phyloP scores from a whole-genome alignment of 2,329 filamentous ascomycete species.

The Scedosporium apiospermum region DNA sequence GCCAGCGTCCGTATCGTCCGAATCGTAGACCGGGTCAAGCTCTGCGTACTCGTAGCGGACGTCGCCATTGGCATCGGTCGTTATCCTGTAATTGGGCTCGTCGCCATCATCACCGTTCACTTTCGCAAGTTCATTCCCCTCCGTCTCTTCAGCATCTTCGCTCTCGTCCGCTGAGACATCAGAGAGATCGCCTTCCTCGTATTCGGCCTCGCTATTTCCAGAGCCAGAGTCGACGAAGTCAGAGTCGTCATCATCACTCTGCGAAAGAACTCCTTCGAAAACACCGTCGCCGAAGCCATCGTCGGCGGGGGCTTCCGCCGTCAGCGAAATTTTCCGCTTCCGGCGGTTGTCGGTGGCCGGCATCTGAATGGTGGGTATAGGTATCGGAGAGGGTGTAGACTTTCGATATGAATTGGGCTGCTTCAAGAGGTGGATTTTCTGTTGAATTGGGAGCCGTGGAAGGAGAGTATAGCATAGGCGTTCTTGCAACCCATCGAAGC shows the following conservation, averaged over 20 bases:
- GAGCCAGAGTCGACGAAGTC: constrained; percentile 26
- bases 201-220: constrained; percentile 20
- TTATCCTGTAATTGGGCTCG: constrained; percentile 37
- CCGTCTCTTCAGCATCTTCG: constrained; percentile 28
- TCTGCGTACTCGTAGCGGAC: constrained; percentile 87
- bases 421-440: background rate
- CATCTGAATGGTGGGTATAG: background rate
- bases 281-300: constrained; percentile 44
- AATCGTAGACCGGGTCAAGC: constrained; percentile 90
- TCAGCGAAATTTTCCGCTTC: constrained; percentile 57
- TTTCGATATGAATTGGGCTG: background rate
- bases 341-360: constrained; percentile 18
- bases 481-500: background rate
- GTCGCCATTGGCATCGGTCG: constrained; percentile 82
- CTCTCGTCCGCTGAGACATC: constrained; percentile 20
- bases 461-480: background rate
- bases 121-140: constrained; percentile 21
- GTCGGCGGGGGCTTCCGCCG: constrained; percentile 48
- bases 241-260: constrained; percentile 44
- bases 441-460: background rate
- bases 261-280: constrained; percentile 47
- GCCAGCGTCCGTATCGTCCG: constrained; percentile 81
- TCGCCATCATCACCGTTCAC: constrained; percentile 21
- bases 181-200: constrained; percentile 36
- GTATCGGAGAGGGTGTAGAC: background rate